Percentiles rank a stretch among this genome's conserved stretches.
phyloP scores from a whole-genome alignment of 2,329 filamentous ascomycete species.

The Colletotrichum somersetense region DNA sequence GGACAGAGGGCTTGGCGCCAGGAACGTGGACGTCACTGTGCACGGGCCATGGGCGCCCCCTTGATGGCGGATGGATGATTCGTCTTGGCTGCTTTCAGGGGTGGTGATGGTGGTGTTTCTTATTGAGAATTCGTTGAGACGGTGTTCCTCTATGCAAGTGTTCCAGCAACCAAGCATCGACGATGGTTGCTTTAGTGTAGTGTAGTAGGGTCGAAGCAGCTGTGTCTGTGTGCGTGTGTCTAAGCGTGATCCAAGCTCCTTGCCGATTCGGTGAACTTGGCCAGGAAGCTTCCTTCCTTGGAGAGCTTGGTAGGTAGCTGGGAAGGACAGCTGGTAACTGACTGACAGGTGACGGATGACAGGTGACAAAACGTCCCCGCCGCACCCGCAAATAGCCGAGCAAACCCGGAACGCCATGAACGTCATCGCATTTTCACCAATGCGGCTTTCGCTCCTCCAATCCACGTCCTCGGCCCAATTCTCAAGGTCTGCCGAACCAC shows the following conservation, averaged over 20 bases:
- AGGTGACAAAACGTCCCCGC: background rate
- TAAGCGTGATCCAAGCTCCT: slow-evolving; percentile 22
- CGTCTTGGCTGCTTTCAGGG: slow-evolving; percentile 25
- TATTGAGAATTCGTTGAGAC: background rate
- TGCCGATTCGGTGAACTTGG: slow-evolving; percentile 24
- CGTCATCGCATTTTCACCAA: slow-evolving; percentile 39
- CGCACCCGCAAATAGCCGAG: slow-evolving; percentile 36
- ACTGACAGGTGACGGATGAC: background rate
- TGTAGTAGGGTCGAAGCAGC: background rate
- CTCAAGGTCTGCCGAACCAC: background rate
- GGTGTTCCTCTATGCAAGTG: background rate
- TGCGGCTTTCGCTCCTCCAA: slow-evolving; percentile 9
- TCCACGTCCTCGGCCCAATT: slow-evolving; percentile 20
- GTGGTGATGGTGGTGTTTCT: background rate
- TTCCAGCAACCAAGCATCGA: background rate
- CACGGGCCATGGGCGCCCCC: slow-evolving; percentile 30
- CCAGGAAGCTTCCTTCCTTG: background rate
- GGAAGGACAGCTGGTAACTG: background rate
- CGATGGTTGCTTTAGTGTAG: background rate
- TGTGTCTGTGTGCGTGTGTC: background rate
- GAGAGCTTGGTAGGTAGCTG: background rate
- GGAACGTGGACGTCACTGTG: slow-evolving; percentile 39
- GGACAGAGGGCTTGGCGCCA: slow-evolving; percentile 27
- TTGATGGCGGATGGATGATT: slow-evolving; percentile 5
- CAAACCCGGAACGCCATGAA: slow-evolving; percentile 31